Percentiles rank a stretch among this genome's conserved stretches.
Evolutionary conservation across 257 asterid species (phyloP).

Genomic region (Solanum tarapatanum): DNA sequence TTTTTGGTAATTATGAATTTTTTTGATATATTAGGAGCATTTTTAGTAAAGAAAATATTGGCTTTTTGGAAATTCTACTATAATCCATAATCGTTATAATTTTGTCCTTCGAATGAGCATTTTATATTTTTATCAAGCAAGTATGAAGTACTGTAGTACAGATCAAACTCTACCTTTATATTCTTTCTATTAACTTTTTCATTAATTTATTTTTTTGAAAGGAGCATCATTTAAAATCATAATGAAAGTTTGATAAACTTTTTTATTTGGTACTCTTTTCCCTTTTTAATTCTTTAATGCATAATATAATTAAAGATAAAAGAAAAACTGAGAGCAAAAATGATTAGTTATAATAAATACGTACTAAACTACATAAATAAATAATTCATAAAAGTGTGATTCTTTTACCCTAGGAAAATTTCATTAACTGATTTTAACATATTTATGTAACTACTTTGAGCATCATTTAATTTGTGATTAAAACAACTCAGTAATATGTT

Average conservation of each 20-base stretch:
- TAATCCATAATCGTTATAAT: background rate
- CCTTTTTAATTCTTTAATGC: background rate
- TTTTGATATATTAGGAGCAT: background rate
- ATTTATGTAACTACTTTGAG: background rate
- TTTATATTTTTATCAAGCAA: background rate
- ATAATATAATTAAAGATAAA: background rate
- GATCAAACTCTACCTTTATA: background rate
- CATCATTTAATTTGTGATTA: background rate
- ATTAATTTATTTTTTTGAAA: background rate
- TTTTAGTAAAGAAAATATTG: background rate
- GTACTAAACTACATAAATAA: too few species aligned
- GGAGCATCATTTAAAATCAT: background rate
- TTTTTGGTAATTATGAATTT: background rate
- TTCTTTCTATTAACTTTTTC: background rate
- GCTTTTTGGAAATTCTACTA: background rate
- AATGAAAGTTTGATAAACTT: background rate
- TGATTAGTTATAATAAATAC: background rate
- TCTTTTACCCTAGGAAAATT: too few species aligned
- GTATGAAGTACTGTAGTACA: background rate
- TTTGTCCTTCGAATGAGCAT: too few species aligned
- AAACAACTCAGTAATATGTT: background rate
- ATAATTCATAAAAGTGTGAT: too few species aligned
- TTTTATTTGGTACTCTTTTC: background rate
- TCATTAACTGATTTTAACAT: background rate
- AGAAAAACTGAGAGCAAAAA: background rate